Base-by-base conservation (phyloP, 805 yeast species). In the Suhomyces kilbournensis region DNA sequence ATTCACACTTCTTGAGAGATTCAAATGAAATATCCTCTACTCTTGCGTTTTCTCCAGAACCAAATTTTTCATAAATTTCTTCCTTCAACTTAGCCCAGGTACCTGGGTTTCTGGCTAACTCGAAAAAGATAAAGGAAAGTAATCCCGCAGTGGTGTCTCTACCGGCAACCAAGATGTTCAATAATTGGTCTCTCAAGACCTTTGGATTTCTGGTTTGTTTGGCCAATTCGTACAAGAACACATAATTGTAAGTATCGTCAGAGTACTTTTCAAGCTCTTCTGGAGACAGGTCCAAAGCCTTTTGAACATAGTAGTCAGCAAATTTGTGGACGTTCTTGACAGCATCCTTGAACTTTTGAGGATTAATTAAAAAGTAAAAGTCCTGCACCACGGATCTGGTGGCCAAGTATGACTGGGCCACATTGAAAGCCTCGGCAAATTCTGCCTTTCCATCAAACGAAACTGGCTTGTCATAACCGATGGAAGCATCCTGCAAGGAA, bases 91-190 rank as follows among this genome's bases (percentile, higher is more conserved):
- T 67, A 12, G 58, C 52, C 64, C 70, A 75, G 7, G 72, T 59
- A 1, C 61, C 62, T 6, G 78, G 78, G 59, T 78, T 64, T 51
- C 77, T 68, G 10, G 80, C 74, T 49, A 80, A 68, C 59, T 78
- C 77, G 56, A 65, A 77, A 47, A 78, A 66, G 20, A 72, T 60
- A 61, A 72, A 77, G n/a, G 80, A 71, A 51, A 80, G 70, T 34
- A 77, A 65, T 3, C 78, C 75, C 8, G 84, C 83, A 12, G 84
- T 80, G 44, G 84, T 80, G 58, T 80, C 84, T 59, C 84, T 71
- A 28, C 83, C 83, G 15, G 84, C 84, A 20, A 79, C 62, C 52
- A 80, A 68, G 51, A 80, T 74, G 59, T 78, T 79, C 62, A 80
- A 67, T 40, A 78, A 68, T 64, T 80, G 83, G 60, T 78, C 81